Percentiles rank a stretch among this genome's conserved stretches.
These are phyloP conservation scores for Penicillium coprophilum DNA, from an alignment of 495 filamentous ascomycete genomes.

Conservation along the genomic window DNA sequence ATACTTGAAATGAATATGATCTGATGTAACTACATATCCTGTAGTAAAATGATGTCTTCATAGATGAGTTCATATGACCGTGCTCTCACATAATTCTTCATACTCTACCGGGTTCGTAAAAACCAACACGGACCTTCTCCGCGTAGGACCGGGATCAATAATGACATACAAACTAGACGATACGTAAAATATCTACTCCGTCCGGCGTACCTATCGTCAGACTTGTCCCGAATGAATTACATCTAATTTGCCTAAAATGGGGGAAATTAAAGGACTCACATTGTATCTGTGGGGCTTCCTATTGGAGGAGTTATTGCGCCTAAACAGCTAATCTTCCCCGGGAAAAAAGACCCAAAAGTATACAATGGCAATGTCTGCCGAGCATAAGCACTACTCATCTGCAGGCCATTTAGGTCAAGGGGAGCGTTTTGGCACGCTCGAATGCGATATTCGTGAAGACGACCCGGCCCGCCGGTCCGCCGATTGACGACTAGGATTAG, in stretches of 20 bases:
- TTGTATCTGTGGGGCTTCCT: neutral
- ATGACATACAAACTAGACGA: neutral
- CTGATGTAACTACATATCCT: conserved; percentile 9
- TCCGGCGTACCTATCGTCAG: neutral
- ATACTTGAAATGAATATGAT: conserved; percentile 20
- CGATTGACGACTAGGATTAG: neutral
- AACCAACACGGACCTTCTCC: conserved; percentile 23
- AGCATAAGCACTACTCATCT: neutral
- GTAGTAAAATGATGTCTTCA: neutral
- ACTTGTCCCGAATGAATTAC: neutral
- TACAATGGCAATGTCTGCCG: neutral
- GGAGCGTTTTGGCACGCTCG: neutral
- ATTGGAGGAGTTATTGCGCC: conserved; percentile 8
- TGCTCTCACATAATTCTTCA: neutral
- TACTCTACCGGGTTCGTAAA: conserved; percentile 22
- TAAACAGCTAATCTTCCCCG: neutral
- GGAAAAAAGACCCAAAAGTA: neutral
- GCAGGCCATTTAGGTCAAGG: neutral
- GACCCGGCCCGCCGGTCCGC: neutral
- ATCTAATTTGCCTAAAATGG: neutral
- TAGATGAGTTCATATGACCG: neutral
- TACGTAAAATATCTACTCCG: neutral
- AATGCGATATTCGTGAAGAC: neutral
- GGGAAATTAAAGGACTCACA: conserved; percentile 5
- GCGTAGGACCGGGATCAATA: neutral